Conservation (phyloP, 495 filamentous ascomycete species). For the Staphylotrichum longicolle region DNA sequence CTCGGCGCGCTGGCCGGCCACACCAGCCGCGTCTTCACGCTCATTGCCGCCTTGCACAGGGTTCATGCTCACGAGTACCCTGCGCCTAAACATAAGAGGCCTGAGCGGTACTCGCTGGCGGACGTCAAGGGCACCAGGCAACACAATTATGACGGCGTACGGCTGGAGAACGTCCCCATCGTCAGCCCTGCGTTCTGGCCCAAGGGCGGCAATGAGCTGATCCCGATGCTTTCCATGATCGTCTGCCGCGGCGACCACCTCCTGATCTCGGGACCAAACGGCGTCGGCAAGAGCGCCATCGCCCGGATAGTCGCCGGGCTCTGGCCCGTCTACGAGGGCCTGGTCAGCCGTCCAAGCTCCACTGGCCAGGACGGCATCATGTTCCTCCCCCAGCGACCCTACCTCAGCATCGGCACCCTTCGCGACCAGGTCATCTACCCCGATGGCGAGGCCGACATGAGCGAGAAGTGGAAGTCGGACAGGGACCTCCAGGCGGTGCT, state of each 20-base stretch:
- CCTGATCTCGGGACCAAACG: slow-evolving; percentile 92
- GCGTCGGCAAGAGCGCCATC: slow-evolving; percentile 89
- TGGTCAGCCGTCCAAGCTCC: slow-evolving; percentile 79
- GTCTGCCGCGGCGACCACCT: slow-evolving; percentile 89
- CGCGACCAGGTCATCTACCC: slow-evolving; percentile 98
- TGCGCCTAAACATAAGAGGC: slow-evolving; percentile 55
- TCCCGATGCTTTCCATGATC: slow-evolving; percentile 82
- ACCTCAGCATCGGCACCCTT: slow-evolving; percentile 90
- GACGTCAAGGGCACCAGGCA: slow-evolving; percentile 92
- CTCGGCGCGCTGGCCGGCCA: slow-evolving; percentile 93
- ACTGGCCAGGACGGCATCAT: slow-evolving; percentile 89
- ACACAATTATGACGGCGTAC: slow-evolving; percentile 89
- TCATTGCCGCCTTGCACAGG: slow-evolving; percentile 91
- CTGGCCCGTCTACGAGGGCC: slow-evolving; percentile 91
- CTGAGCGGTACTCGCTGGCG: slow-evolving; percentile 81
- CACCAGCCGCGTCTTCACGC: slow-evolving; percentile 91
- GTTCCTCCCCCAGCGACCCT: slow-evolving; percentile 94
- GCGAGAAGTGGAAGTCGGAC: slow-evolving; percentile 71
- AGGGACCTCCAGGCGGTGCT: slow-evolving; percentile 70
- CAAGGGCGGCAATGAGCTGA: slow-evolving; percentile 83
- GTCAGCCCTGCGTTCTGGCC: slow-evolving; percentile 84
- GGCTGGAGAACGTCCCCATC: slow-evolving; percentile 89
- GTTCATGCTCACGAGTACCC: slow-evolving; percentile 89
- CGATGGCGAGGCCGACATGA: slow-evolving; percentile 92
- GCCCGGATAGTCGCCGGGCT: slow-evolving; percentile 86